Conservation (phyloP, 2,329 filamentous ascomycete genomes). For the Cercospora sp. region DNA sequence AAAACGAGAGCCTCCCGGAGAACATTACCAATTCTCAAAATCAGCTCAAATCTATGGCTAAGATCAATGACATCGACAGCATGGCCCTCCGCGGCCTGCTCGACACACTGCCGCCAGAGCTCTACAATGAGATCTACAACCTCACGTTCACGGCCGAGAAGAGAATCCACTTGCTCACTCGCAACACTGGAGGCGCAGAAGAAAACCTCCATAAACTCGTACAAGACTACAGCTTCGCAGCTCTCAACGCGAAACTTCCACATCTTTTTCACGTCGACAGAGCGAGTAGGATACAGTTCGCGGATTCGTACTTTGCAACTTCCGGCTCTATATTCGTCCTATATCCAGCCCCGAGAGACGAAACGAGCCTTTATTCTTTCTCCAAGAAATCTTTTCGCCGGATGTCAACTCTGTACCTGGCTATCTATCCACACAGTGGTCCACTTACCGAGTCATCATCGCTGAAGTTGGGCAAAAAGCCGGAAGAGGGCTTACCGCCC, state of each 20-base stretch:
- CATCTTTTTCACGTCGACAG: not conserved
- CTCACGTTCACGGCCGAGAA: not conserved
- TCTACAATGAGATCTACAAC: not conserved
- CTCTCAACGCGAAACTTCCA: not conserved
- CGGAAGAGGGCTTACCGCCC: not conserved
- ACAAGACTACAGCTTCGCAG: not conserved
- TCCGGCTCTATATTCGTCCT: not conserved
- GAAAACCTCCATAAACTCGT: not conserved
- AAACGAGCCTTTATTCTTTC: not conserved
- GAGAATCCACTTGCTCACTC: not conserved
- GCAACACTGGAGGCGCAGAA: not conserved
- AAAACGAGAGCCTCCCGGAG: not conserved
- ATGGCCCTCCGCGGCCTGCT: not conserved
- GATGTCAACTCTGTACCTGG: not conserved
- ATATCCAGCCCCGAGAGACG: not conserved
- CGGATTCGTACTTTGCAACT: not conserved
- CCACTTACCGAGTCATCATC: not conserved
- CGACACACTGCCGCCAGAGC: not conserved
- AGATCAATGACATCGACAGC: not conserved
- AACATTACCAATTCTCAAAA: not conserved
- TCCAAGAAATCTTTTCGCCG: not conserved
- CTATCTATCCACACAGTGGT: not conserved
- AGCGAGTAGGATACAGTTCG: not conserved
- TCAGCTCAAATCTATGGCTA: not conserved
- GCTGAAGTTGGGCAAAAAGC: not conserved